Evolutionary conservation across 495 filamentous ascomycete genomes (phyloP).

Genomic region (Xylaria longipes): DNA sequence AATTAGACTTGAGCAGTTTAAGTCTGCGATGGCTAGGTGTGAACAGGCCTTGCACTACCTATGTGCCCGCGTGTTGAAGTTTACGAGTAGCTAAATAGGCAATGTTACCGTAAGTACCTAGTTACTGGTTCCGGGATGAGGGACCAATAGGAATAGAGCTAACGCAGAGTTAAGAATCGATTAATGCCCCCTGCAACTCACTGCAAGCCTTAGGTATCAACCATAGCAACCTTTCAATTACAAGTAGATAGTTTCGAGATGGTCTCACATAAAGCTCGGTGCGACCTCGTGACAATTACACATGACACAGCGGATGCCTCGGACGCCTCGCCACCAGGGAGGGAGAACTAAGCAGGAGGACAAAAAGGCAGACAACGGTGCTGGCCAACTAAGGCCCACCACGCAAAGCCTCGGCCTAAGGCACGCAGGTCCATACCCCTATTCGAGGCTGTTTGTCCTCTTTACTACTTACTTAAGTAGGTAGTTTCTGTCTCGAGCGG

Average conservation of each 20-base stretch:
- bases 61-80: neutral
- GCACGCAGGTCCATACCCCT: neutral
- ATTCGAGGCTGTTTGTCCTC: neutral
- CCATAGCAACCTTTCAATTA: neutral
- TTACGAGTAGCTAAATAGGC: neutral
- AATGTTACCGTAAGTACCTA: too few relatives aligned
- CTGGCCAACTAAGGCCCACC: slow-evolving; percentile 22
- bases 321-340: slow-evolving; percentile 11
- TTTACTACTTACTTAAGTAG: too few relatives aligned
- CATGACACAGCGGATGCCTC: neutral
- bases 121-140: neutral
- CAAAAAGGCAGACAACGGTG: slow-evolving; percentile 8
- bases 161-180: neutral
- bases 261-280: neutral
- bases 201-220: neutral
- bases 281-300: neutral
- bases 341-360: slow-evolving; percentile 1
- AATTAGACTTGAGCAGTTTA: neutral
- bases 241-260: neutral
- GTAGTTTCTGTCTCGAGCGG: neutral
- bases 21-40: neutral
- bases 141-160: slow-evolving; percentile 20
- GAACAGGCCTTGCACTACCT: neutral
- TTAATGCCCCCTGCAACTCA: slow-evolving; percentile 15
- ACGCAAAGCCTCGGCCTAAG: slow-evolving; percentile 2